Evolutionary conservation across 495 filamentous ascomycete genomes (phyloP).

Genomic region (Penicillium manginii): DNA sequence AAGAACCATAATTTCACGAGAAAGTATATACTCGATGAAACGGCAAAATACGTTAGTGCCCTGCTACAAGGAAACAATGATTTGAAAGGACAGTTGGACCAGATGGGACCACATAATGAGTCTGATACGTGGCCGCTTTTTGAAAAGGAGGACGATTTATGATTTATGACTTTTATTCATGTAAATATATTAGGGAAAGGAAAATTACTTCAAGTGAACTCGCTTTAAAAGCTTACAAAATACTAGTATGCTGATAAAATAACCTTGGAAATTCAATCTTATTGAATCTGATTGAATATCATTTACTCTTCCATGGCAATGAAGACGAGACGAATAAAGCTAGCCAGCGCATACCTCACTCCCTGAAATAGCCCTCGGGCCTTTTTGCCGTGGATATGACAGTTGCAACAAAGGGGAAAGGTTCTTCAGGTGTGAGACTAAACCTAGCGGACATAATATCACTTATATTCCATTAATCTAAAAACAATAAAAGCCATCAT

Average conservation of each 20-base stretch:
- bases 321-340: no score
- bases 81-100: conserved; percentile 11
- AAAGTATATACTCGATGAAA: conserved; percentile 26
- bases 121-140: conserved; percentile 7
- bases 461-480: no score
- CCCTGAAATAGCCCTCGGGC: conserved; percentile 8
- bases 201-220: background rate
- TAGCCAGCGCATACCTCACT: background rate
- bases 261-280: no score
- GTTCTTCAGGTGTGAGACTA: background rate
- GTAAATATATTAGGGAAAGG: conserved; percentile 2
- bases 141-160: background rate
- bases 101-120: conserved; percentile 13
- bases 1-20: conserved; percentile 24
- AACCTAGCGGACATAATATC: background rate
- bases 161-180: conserved; percentile 5
- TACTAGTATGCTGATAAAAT: no score
- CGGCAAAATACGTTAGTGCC: conserved; percentile 20
- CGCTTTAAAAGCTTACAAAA: no score
- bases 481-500: no score
- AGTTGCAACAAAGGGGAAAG: no score
- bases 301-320: no score
- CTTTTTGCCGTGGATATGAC: no score
- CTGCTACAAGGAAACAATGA: conserved; percentile 22
- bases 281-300: no score